These are phyloP conservation scores for Yamadazyma endophytica DNA, from an alignment of 805 yeast species.

Conservation along the genomic window DNA sequence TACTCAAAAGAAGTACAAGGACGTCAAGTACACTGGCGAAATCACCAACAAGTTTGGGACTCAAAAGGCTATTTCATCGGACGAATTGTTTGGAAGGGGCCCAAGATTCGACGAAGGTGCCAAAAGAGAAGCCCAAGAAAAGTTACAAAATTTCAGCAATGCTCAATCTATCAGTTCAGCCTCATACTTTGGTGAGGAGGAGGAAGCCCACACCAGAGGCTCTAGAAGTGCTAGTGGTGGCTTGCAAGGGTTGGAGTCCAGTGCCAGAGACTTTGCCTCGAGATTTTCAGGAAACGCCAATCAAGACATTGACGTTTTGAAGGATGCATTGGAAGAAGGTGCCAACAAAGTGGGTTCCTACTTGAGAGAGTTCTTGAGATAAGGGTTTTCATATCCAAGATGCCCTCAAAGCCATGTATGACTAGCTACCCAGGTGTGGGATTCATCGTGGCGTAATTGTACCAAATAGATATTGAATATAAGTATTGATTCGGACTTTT, in stretches of 20 bases:
- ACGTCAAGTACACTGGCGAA: conserved; percentile 67
- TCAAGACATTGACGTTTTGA: conserved; percentile 84
- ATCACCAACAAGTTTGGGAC: conserved; percentile 74
- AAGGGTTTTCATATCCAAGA: conserved; percentile 16
- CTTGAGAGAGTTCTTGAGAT: conserved; percentile 78
- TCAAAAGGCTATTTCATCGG: conserved; percentile 94
- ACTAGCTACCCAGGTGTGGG: too few relatives aligned
- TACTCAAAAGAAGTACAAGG: conserved; percentile 40
- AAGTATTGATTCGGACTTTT: too few relatives aligned
- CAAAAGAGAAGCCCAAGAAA: conserved; percentile 74
- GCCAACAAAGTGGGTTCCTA: conserved; percentile 84
- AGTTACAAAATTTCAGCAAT: conserved; percentile 75
- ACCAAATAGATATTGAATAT: too few relatives aligned
- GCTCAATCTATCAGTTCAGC: conserved; percentile 91
- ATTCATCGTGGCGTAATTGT: too few relatives aligned
- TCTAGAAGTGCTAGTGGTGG: conserved; percentile 20
- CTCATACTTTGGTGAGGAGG: conserved; percentile 86
- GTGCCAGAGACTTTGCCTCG: conserved; percentile 61
- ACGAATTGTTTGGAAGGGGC: conserved; percentile 89
- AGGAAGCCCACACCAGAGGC: conserved; percentile 27
- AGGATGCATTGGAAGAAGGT: conserved; percentile 90
- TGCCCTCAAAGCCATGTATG: too few relatives aligned
- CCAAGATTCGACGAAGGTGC: conserved; percentile 69
- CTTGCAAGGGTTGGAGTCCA: conserved; percentile 48
- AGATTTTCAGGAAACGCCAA: conserved; percentile 72